Conservation (phyloP, 768 basidiomycete species). For the Pisolithus marmoratus region DNA sequence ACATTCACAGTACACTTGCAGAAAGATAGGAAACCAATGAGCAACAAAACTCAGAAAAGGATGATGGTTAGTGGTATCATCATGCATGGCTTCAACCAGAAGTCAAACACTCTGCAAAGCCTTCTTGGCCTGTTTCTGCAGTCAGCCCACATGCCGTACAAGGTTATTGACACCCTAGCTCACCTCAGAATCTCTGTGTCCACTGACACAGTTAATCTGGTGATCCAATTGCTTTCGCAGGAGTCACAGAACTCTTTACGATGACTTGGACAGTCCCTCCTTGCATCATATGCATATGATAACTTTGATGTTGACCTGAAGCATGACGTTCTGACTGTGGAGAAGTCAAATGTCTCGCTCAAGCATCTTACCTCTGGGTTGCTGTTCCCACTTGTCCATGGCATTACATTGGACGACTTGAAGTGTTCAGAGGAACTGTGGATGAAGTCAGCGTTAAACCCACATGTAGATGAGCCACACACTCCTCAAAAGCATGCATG, state of each 20-base stretch:
- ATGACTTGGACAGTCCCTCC: slow-evolving; percentile 19
- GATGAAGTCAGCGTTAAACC: slow-evolving; percentile 23
- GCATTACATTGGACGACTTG: slow-evolving; percentile 20
- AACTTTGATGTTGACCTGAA: slow-evolving; percentile 40
- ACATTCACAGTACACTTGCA: too few species aligned
- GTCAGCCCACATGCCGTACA: slow-evolving; percentile 19
- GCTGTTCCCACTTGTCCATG: slow-evolving; percentile 17
- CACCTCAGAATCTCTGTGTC: slow-evolving; percentile 28
- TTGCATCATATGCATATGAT: slow-evolving; percentile 32
- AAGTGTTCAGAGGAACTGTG: slow-evolving; percentile 30
- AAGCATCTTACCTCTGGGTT: slow-evolving; percentile 21
- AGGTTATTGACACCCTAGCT: slow-evolving; percentile 24
- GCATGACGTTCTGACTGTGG: slow-evolving; percentile 22
- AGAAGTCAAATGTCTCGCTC: slow-evolving; percentile 19
- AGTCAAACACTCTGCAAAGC: slow-evolving; percentile 7
- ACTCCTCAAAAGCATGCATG: too few species aligned
- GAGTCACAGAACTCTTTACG: slow-evolving; percentile 13
- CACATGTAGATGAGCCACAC: too few species aligned
- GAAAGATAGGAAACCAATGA: neutral
- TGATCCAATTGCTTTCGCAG: slow-evolving; percentile 19
- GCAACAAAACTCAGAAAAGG: slow-evolving; percentile 7
- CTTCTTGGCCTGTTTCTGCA: slow-evolving; percentile 14
- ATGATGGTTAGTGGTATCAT: slow-evolving; percentile 10
- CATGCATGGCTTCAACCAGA: slow-evolving; percentile 27
- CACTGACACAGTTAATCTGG: slow-evolving; percentile 15